Conservation (phyloP, 2,329 filamentous ascomycete species). For the Amauroascus verrucosus region DNA sequence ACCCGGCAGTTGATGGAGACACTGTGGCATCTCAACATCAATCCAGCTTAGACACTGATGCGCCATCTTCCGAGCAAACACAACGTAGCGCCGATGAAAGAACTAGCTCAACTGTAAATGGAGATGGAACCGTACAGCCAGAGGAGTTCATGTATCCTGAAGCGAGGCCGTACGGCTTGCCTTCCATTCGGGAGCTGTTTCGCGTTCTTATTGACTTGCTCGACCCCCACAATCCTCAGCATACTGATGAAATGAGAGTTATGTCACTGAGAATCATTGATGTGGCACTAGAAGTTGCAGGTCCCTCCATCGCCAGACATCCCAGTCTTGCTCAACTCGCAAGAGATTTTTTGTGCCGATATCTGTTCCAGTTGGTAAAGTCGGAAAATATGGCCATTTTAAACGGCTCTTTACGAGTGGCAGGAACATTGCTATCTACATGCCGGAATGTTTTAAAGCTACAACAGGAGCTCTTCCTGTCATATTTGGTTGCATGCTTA, state of each 20-base stretch:
- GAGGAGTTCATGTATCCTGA: slow-evolving; percentile 41
- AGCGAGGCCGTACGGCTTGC: slow-evolving; percentile 81
- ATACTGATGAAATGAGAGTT: slow-evolving; percentile 89
- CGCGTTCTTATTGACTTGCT: slow-evolving; percentile 86
- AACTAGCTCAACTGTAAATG: slow-evolving; percentile 26
- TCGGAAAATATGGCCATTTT: slow-evolving; percentile 94
- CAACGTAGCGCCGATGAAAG: slow-evolving; percentile 28
- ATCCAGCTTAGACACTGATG: slow-evolving; percentile 33
- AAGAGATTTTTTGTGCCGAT: slow-evolving; percentile 84
- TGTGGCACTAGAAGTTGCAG: slow-evolving; percentile 90
- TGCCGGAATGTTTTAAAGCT: slow-evolving; percentile 85
- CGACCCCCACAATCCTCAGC: slow-evolving; percentile 82
- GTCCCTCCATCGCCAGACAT: slow-evolving; percentile 87
- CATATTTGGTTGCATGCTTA: slow-evolving; percentile 85
- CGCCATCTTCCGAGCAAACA: slow-evolving; percentile 23
- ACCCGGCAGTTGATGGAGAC: slow-evolving; percentile 60
- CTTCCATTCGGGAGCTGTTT: slow-evolving; percentile 89
- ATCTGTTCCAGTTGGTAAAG: slow-evolving; percentile 89
- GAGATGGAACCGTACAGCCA: slow-evolving; percentile 23
- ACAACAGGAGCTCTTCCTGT: slow-evolving; percentile 91
- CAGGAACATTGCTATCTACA: slow-evolving; percentile 80
- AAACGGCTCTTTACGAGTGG: slow-evolving; percentile 83
- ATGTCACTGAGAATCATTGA: slow-evolving; percentile 97
- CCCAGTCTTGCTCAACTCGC: slow-evolving; percentile 78
- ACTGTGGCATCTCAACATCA: slow-evolving; percentile 46